phyloP scores from a whole-genome alignment of 345 rosid species.

The Noccaea bulbosa region DNA sequence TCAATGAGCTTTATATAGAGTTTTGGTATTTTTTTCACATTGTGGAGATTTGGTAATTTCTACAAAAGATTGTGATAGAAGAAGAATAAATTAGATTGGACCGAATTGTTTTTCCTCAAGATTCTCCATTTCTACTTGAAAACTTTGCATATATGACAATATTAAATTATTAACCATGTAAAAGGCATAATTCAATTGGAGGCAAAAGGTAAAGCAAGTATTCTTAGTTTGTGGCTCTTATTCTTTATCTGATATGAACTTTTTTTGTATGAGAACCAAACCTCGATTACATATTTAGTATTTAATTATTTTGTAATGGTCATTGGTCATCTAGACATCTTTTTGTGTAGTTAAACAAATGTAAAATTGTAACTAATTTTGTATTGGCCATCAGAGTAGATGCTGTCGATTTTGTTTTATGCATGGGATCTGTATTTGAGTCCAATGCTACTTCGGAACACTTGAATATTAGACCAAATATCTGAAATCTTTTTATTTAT shows the following conservation, averaged over 20 bases:
- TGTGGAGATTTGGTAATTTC: background rate
- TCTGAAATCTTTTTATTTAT: background rate
- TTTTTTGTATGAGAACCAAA: constrained; percentile 5
- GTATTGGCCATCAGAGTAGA: background rate
- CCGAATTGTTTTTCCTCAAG: background rate
- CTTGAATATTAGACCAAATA: background rate
- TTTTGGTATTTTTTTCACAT: constrained; percentile 17
- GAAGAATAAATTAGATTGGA: constrained; percentile 25
- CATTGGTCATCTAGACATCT: background rate
- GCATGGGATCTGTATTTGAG: background rate
- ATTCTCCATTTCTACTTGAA: constrained; percentile 28
- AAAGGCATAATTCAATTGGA: constrained; percentile 36
- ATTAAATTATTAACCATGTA: constrained; percentile 29
- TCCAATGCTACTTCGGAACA: background rate
- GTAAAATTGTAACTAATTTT: no score
- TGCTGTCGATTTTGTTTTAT: background rate
- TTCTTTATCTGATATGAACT: background rate
- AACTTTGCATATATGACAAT: constrained; percentile 1
- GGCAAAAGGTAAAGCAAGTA: constrained; percentile 26
- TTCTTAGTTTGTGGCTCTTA: constrained; percentile 40
- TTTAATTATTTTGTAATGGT: background rate
- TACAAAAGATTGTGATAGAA: constrained; percentile 17
- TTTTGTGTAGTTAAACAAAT: no score
- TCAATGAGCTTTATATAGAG: constrained; percentile 31
- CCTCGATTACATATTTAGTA: background rate